These are phyloP conservation scores for Rhizophagus clarus DNA, from an alignment of 192 early-diverging fungal species.

Conservation along the genomic window DNA sequence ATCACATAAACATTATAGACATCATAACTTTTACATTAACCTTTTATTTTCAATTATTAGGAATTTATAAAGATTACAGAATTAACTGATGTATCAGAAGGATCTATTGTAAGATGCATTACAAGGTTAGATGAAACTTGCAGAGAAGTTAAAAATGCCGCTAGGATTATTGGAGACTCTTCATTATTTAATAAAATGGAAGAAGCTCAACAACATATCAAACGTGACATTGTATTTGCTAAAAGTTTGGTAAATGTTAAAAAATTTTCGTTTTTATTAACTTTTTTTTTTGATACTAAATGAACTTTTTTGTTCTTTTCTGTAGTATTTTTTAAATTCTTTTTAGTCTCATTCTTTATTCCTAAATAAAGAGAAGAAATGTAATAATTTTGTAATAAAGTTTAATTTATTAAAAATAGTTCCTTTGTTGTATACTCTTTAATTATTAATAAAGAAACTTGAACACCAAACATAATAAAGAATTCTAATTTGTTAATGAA, in stretches of 20 bases:
- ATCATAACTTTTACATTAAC: background rate
- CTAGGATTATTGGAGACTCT: slow-evolving; percentile 88
- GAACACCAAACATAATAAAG: too few species aligned
- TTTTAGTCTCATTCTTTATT: too few species aligned
- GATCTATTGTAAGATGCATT: slow-evolving; percentile 93
- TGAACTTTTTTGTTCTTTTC: background rate
- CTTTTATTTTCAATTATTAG: background rate
- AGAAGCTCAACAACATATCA: slow-evolving; percentile 79
- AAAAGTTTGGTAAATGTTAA: slow-evolving; percentile 64
- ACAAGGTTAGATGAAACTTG: slow-evolving; percentile 92
- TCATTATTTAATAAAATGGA: slow-evolving; percentile 91
- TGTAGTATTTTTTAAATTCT: background rate
- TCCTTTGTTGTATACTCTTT: too few species aligned
- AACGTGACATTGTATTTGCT: slow-evolving; percentile 97
- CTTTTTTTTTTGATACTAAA: background rate
- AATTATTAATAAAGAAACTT: too few species aligned
- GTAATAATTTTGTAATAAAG: too few species aligned
- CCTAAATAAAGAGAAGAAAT: too few species aligned
- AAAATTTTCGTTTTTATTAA: background rate
- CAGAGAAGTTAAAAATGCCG: slow-evolving; percentile 81
- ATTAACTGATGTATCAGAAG: slow-evolving; percentile 93
- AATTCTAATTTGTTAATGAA: too few species aligned
- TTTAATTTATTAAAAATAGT: too few species aligned
- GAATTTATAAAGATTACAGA: slow-evolving; percentile 89
- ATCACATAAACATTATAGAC: background rate